A percentile compares a stretch with the other conserved stretches of the same genome.
Evolutionary conservation across 495 filamentous ascomycete species (phyloP).

Genomic region (Monascus purpureus): DNA sequence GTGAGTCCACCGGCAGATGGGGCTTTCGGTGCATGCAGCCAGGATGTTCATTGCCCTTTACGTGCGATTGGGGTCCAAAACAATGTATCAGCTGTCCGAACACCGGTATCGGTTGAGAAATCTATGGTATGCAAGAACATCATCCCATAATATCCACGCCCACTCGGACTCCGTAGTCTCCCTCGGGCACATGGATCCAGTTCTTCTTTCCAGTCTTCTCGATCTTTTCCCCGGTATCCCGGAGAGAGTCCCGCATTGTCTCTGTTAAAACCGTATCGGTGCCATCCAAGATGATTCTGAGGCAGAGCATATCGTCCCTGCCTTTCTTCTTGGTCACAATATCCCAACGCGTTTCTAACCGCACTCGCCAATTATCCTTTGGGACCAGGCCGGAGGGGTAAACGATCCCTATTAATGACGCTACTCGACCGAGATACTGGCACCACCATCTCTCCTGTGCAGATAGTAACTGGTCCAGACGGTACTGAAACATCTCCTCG

Average conservation of each 20-base stretch:
- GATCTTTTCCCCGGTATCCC: conserved; percentile 25
- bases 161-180: conserved; percentile 11
- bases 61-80: no score
- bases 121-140: no score
- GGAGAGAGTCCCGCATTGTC: conserved; percentile 15
- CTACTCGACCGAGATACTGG: conserved; percentile 44
- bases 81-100: no score
- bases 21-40: no score
- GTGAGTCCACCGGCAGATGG: no score
- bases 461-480: conserved; percentile 32
- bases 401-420: conserved; percentile 32
- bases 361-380: conserved; percentile 11
- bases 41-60: no score
- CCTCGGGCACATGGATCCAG: conserved; percentile 16
- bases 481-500: conserved; percentile 31
- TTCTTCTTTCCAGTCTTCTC: conserved; percentile 49
- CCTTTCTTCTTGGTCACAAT: conserved; percentile 12
- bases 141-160: conserved; percentile 6
- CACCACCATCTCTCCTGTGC: conserved; percentile 44
- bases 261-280: conserved; percentile 4
- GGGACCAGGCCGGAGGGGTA: conserved; percentile 38
- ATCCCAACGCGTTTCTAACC: conserved; percentile 18
- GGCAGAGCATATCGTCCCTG: conserved; percentile 12
- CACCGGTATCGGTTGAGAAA: no score
- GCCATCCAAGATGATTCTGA: conserved; percentile 14